Base-by-base conservation (phyloP, 495 filamentous ascomycete genomes). In the Podospora sp. region DNA sequence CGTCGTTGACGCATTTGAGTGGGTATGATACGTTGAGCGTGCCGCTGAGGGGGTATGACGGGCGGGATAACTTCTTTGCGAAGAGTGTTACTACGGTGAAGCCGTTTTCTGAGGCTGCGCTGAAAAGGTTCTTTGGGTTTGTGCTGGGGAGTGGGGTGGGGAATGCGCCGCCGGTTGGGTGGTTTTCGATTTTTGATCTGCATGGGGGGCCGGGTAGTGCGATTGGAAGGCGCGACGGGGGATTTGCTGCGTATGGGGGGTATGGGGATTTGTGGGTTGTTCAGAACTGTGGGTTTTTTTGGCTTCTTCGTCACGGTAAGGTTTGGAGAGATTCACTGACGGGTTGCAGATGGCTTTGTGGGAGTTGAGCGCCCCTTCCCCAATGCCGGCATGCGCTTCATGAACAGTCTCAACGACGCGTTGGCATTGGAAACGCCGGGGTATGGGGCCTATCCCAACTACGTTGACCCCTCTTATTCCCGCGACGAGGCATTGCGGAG, bases 51-150 rank as follows among this genome's bases (percentile, higher is more conserved):
- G 68, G 68, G 3, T 66, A 63, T 20, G 24, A 50, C 18, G 11
- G n/a, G 51, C 58, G 59, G 21, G 68, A 66, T 33, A 66, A 67
- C 61, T 69, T 72, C 61, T 72, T 69, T 24, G 70, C 67, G 26
- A 72, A 72, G 53, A 66, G 62, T 21, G 70, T 69, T n/a, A 67
- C 64, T 14, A 63, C 60, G 14, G 24, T 52, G 8, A 6, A 52
- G 21, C 64, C 70, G 8, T 61, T 72, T 33, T 22, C 12, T 0
- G 36, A 62, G 8, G 49, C 49, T 26, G 46, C 70, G 4, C 12
- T 67, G 18, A 21, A 11, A 9, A 40, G 20, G 12, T 72, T 63
- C 58, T 69, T 69, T 35, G 14, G 20, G 27, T 66, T 64, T 20
- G 14, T 69, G 7, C 24, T 69, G 11, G 33, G 12, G 5, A 36